phyloP scores from a whole-genome alignment of 2,329 filamentous ascomycete genomes.

The Fusarium goolgardi region DNA sequence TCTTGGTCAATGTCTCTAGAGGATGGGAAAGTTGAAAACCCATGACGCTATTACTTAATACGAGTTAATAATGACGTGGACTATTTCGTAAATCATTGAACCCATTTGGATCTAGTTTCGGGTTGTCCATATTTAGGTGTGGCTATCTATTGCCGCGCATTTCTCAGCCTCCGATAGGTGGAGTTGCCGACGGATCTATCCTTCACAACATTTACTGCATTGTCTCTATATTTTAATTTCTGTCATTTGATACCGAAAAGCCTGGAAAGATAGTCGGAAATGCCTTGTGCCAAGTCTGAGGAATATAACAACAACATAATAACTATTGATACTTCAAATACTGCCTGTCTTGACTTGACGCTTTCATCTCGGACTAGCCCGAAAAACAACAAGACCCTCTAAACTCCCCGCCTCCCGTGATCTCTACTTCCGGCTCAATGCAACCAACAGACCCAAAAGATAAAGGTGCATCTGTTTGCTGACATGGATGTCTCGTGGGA shows the following conservation, averaged over 20 bases:
- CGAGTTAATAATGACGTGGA: not conserved
- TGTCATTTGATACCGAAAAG: not conserved
- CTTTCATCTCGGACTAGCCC: not conserved
- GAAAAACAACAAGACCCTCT: not conserved
- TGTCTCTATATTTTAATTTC: not conserved
- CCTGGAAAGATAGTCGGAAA: rapidly evolving
- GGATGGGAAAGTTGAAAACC: not conserved
- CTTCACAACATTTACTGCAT: not conserved
- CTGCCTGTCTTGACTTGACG: not conserved
- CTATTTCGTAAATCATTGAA: not conserved
- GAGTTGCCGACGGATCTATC: slow-evolving; percentile 3
- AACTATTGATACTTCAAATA: not conserved
- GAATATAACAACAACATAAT: not conserved
- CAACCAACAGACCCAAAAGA: not conserved
- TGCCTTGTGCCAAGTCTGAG: not conserved
- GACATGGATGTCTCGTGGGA: slow-evolving; percentile 1
- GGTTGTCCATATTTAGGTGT: not conserved
- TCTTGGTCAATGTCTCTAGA: too few relatives aligned
- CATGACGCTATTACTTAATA: not conserved
- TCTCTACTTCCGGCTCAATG: not conserved
- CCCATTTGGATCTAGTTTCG: not conserved
- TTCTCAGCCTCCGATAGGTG: not conserved
- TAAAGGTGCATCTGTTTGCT: not conserved
- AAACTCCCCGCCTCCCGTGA: not conserved
- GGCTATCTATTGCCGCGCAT: not conserved